Conservation (phyloP, 495 filamentous ascomycete genomes). For the Podospora pseudopauciseta region DNA sequence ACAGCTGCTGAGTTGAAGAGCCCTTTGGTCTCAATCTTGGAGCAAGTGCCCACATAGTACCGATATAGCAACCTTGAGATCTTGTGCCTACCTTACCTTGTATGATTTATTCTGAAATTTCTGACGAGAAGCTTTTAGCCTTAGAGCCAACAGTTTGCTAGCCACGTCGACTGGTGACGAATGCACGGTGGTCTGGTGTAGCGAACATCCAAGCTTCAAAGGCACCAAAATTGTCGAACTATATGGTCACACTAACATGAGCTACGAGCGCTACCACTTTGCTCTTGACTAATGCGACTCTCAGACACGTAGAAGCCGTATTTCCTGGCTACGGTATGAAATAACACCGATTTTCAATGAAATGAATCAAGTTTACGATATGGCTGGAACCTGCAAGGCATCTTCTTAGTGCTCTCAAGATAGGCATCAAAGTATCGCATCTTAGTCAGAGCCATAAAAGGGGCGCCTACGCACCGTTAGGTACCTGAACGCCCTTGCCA, state of each 20-base stretch:
- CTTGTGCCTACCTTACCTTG: neutral
- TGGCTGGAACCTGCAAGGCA: neutral
- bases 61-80: too few relatives aligned
- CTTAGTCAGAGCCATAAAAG: neutral
- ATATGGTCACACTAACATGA: neutral
- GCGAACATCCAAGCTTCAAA: slow-evolving; percentile 10
- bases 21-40: too few relatives aligned
- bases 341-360: neutral
- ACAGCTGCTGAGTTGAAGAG: too few relatives aligned
- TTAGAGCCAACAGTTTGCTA: slow-evolving; percentile 3
- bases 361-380: neutral
- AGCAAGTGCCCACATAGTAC: too few relatives aligned
- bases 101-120: neutral
- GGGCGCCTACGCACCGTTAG: neutral
- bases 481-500: neutral
- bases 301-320: neutral
- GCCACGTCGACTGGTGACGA: slow-evolving; percentile 1
- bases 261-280: neutral
- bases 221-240: neutral
- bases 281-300: neutral
- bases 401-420: neutral
- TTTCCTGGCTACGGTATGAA: too few relatives aligned
- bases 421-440: neutral
- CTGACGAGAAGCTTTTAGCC: neutral
- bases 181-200: neutral